A percentile compares a stretch with the other conserved stretches of the same genome.
Conservation (phyloP, 1,139 yeast species). For the Hyphopichia burtonii region DNA sequence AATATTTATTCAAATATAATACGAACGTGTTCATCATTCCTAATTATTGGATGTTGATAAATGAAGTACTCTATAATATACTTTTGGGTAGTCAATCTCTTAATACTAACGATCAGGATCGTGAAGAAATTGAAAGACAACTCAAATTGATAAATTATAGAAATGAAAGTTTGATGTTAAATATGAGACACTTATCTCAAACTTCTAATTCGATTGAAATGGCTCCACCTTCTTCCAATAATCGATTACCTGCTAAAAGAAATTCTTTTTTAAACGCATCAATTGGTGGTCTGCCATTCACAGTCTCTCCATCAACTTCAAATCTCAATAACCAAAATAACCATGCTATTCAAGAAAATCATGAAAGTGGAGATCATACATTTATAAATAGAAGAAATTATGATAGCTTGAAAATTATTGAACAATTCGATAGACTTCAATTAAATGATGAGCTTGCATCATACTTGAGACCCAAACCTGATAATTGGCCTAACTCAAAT, state of each 20-base stretch:
- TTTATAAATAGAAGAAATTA: conserved; percentile 29
- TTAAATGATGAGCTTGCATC: conserved; percentile 31
- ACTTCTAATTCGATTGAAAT: conserved; percentile 6
- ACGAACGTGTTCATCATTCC: conserved; percentile 79
- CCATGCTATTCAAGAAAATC: not conserved
- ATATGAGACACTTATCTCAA: conserved; percentile 22
- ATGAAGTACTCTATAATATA: conserved; percentile 40
- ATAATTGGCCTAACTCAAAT: conserved; percentile 7
- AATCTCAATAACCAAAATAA: not conserved
- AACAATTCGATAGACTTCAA: conserved; percentile 32
- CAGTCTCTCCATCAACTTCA: not conserved
- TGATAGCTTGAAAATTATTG: conserved; percentile 33
- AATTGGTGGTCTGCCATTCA: not conserved
- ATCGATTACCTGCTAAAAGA: not conserved
- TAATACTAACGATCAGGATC: conserved; percentile 18
- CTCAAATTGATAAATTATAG: conserved; percentile 63
- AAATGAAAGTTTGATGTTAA: conserved; percentile 69
- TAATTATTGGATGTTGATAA: conserved; percentile 63
- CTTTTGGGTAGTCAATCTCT: conserved; percentile 39
- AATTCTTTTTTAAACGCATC: not conserved
- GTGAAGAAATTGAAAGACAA: conserved; percentile 45
- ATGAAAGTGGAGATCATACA: conserved; percentile 9
- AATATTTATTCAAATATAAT: conserved; percentile 55
- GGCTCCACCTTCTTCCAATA: conserved; percentile 1
- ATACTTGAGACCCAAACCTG: conserved; percentile 24